Percentiles rank a stretch among this genome's conserved stretches.
These are phyloP conservation scores for Kwoniella newhampshirensis DNA, from an alignment of 768 basidiomycete genomes.

Conservation along the genomic window DNA sequence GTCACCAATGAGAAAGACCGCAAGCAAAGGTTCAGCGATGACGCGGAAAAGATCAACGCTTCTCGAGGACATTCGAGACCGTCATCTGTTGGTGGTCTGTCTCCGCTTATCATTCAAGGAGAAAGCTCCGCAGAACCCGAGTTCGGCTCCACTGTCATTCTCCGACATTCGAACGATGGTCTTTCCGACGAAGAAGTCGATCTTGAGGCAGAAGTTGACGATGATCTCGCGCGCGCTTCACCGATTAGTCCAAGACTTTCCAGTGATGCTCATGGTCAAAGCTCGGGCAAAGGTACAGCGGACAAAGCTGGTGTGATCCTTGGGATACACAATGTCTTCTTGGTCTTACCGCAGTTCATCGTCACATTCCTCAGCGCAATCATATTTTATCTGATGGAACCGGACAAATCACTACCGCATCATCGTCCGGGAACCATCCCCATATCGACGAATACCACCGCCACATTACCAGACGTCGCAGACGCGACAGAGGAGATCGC, in stretches of 20 bases:
- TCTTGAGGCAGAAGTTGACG: neutral
- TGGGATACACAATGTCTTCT: constrained; percentile 91
- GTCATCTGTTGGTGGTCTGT: constrained; percentile 6
- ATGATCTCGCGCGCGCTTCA: constrained; percentile 1
- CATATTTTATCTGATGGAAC: constrained; percentile 82
- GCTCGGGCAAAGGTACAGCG: constrained; percentile 54
- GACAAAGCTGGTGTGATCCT: constrained; percentile 85
- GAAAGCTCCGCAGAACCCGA: constrained; percentile 10
- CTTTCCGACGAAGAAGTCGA: constrained; percentile 10
- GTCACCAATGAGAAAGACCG: too few species aligned
- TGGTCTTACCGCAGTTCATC: constrained; percentile 92
- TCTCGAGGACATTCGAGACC: too few species aligned
- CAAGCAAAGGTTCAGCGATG: too few species aligned
- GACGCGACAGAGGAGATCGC: constrained; percentile 29
- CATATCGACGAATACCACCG: constrained; percentile 43
- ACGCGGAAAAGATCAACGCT: too few species aligned
- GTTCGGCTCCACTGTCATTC: constrained; percentile 23
- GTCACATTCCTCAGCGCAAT: constrained; percentile 81
- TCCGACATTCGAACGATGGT: constrained; percentile 23
- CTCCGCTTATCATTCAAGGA: constrained; percentile 18
- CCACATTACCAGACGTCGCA: constrained; percentile 56
- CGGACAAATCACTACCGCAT: constrained; percentile 50
- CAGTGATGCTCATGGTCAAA: neutral
- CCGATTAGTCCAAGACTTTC: neutral
- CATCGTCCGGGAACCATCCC: constrained; percentile 40